Evolutionary conservation across 2,329 filamentous ascomycete species (phyloP).

Genomic region (Fusarium sp.): DNA sequence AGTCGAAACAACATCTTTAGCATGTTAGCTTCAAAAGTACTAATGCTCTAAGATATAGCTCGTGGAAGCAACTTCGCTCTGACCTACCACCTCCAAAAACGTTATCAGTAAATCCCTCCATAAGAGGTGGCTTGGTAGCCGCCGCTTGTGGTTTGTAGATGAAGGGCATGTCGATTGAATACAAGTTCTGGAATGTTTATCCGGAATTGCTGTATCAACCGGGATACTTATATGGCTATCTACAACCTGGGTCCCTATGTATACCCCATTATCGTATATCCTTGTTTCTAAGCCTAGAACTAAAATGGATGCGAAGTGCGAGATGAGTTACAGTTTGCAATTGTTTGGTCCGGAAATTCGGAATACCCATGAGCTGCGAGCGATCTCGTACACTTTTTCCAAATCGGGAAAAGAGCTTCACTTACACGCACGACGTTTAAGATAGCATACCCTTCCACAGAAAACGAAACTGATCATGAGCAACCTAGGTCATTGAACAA

Average conservation of each 20-base stretch:
- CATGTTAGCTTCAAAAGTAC: background rate
- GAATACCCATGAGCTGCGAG: background rate
- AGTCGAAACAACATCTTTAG: conserved; percentile 9
- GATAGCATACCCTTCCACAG: background rate
- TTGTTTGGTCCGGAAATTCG: background rate
- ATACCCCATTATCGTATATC: background rate
- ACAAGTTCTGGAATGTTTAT: background rate
- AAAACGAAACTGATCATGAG: background rate
- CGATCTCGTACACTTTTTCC: conserved; percentile 22
- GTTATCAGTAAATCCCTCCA: background rate
- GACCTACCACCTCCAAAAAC: conserved; percentile 5
- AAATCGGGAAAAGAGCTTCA: conserved; percentile 8
- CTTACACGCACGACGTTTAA: background rate
- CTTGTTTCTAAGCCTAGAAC: background rate
- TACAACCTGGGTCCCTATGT: background rate
- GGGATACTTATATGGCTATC: background rate
- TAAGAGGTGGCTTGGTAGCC: conserved; percentile 5
- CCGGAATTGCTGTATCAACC: background rate
- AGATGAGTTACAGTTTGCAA: background rate
- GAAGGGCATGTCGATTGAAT: conserved; percentile 8
- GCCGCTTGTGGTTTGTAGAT: conserved; percentile 2
- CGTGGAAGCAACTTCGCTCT: background rate
- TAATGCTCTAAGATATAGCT: too few species aligned
- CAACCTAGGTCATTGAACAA: background rate
- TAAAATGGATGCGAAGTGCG: background rate